Base-by-base conservation (phyloP, 176 grass and related monocot genomes). In the Lolium perenne region DNA sequence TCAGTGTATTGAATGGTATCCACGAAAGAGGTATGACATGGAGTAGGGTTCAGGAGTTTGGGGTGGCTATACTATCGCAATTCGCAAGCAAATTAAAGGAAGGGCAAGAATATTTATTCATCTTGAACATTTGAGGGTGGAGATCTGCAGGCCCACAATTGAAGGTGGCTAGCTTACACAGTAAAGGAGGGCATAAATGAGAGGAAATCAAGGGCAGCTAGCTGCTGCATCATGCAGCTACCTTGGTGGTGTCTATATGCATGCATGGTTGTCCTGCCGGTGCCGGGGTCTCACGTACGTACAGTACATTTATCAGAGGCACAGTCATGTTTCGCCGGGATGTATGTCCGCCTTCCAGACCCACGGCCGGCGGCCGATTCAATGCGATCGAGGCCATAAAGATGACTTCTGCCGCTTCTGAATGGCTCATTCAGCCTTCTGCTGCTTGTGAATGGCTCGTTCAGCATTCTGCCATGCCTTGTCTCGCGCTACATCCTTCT, bases 21-120 rank as follows among this genome's bases (percentile, higher is more conserved):
- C 84, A 90, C 88, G 84, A 73, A 90, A 83, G 79, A 86, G 84
- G 88, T 90, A 90, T 90, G 88, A 90, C 84, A 86, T 38, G 56
- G 84, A 63, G 53, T 64, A 48, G 22, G 79, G 62, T 22, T 86
- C 79, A 86, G 84, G 84, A 78, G 83, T 56, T 78, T 86, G 81
- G 79, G 20, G 20, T 32, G 79, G 76, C 57, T 15, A 38, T 38
- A 79, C 46, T 51, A 60, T 64, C 55, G 62, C 74, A 38, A 55
- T 49, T 64, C 55, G 62, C 74, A 38, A 55, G 74, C 50, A 55
- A 38, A 38, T 32, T 53, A 29, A 78, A 68, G n/a, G n/a, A 12
- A 17, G 50, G 47, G 79, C 47, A 71, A 63, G 73, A 73, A 78
- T 72, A 86, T 54, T 53, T 71, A 71, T 68, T 21, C 26, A 7